phyloP scores from a whole-genome alignment of 176 grass and related monocot genomes.

The Hyparrhenia diplandra region DNA sequence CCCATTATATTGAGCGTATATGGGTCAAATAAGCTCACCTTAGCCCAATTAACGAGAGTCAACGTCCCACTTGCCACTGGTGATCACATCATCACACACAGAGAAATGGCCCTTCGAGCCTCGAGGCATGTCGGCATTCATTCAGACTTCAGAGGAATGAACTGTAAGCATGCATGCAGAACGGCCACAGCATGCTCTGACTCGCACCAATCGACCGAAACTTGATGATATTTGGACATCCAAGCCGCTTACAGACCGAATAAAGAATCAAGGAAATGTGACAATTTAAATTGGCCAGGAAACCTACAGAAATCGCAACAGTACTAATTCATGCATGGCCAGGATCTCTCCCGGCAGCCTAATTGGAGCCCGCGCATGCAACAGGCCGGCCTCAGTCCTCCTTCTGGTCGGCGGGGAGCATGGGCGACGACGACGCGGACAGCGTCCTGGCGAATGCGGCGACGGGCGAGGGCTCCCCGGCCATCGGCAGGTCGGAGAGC shows the following conservation, averaged over 20 bases:
- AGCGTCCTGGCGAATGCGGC: background rate
- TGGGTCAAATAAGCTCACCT: no score
- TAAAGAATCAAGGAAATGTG: slow-evolving; percentile 15
- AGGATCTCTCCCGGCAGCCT: no score
- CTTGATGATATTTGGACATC: background rate
- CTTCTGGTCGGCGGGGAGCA: background rate
- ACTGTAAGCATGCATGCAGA: background rate
- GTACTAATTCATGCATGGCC: no score
- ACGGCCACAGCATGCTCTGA: background rate
- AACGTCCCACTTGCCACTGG: background rate
- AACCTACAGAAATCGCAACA: background rate
- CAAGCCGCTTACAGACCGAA: background rate
- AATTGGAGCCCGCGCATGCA: no score
- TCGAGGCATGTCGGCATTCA: background rate
- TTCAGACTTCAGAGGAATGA: background rate
- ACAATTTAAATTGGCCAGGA: no score
- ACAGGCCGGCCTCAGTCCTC: slow-evolving; percentile 4
- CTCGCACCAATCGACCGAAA: background rate
- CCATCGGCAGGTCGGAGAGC: slow-evolving; percentile 45
- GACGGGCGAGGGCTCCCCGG: slow-evolving; percentile 47
- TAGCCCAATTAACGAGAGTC: background rate
- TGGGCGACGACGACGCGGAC: background rate
- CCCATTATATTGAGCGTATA: no score
- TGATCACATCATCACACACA: no score
- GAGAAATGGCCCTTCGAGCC: no score